Conservation (phyloP, 1,284 basidiomycete species). For the Rhodotorula sp. region DNA sequence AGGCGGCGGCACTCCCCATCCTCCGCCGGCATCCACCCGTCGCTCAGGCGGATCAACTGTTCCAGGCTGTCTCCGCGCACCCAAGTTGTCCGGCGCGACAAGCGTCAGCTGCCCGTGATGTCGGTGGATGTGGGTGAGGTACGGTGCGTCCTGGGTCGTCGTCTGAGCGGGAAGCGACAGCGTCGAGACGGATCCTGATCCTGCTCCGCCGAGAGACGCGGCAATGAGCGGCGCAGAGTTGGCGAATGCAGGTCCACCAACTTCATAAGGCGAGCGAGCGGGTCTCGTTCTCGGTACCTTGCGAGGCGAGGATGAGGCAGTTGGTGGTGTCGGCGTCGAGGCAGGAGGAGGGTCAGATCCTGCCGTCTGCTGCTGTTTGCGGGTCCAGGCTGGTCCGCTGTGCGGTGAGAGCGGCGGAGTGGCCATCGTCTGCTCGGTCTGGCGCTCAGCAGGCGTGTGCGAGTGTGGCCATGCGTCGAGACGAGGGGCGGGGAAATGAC, state of each 20-base stretch:
- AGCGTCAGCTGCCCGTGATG: slow-evolving; percentile 36
- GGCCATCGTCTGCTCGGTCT: background rate
- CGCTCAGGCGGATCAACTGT: slow-evolving; percentile 12
- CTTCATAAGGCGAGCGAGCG: background rate
- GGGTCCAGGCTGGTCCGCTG: slow-evolving; percentile 27
- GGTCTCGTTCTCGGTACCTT: too few species aligned
- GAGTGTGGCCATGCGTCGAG: background rate
- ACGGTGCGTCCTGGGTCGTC: slow-evolving; percentile 1
- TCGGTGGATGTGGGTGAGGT: slow-evolving; percentile 37
- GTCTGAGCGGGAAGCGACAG: background rate
- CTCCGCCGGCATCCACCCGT: slow-evolving; percentile 11
- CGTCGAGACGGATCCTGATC: slow-evolving; percentile 3
- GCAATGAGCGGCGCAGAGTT: background rate
- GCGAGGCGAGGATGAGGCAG: background rate
- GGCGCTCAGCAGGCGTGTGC: background rate
- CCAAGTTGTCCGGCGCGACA: slow-evolving; percentile 38
- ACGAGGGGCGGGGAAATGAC: background rate
- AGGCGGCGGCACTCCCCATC: slow-evolving; percentile 7
- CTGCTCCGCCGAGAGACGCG: background rate
- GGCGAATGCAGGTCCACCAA: background rate
- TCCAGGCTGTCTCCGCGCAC: slow-evolving; percentile 16
- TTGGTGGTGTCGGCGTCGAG: background rate
- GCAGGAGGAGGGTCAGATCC: too few species aligned
- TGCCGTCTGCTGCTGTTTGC: background rate
- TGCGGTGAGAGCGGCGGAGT: background rate